A percentile compares a stretch with the other conserved stretches of the same genome.
Conservation (phyloP, 1,284 basidiomycete genomes). For the Cerioporus squamosus region DNA sequence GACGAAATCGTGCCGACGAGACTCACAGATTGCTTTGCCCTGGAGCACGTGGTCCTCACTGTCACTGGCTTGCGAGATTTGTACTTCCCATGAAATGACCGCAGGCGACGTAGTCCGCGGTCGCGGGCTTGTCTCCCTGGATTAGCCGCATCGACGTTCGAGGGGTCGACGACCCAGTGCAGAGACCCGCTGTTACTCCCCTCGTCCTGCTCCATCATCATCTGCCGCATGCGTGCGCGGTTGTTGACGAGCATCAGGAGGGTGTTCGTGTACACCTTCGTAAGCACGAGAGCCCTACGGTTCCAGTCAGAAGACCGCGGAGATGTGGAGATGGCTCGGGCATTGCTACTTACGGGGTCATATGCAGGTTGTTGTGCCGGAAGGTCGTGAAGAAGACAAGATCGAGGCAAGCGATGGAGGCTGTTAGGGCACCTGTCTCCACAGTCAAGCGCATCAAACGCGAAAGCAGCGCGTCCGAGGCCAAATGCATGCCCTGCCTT, state of each 20-base stretch:
- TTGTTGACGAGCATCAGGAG: conserved; percentile 20
- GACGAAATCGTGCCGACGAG: too few species aligned
- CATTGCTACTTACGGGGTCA: conserved; percentile 3
- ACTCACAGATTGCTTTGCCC: too few species aligned
- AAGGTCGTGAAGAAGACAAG: conserved; percentile 10
- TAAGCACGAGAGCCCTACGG: conserved; percentile 8
- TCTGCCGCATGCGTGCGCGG: conserved; percentile 6
- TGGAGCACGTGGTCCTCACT: too few species aligned
- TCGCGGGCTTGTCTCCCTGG: background rate
- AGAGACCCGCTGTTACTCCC: background rate
- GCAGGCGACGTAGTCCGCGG: too few species aligned
- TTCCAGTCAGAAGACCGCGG: background rate
- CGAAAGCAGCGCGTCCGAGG: background rate
- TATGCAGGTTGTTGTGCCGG: conserved; percentile 15
- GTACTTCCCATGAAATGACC: too few species aligned
- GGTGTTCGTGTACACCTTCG: conserved; percentile 20
- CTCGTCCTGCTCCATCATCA: background rate
- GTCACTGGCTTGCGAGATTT: too few species aligned
- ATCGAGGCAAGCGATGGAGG: conserved; percentile 13
- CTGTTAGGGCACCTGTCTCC: conserved; percentile 14
- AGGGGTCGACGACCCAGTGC: background rate
- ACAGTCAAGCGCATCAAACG: conserved; percentile 11
- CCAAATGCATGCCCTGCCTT: background rate
- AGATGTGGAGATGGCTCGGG: background rate
- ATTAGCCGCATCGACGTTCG: too few species aligned